Evolutionary conservation across 441 rosid species (phyloP).

Genomic region (Kokia cookei): DNA sequence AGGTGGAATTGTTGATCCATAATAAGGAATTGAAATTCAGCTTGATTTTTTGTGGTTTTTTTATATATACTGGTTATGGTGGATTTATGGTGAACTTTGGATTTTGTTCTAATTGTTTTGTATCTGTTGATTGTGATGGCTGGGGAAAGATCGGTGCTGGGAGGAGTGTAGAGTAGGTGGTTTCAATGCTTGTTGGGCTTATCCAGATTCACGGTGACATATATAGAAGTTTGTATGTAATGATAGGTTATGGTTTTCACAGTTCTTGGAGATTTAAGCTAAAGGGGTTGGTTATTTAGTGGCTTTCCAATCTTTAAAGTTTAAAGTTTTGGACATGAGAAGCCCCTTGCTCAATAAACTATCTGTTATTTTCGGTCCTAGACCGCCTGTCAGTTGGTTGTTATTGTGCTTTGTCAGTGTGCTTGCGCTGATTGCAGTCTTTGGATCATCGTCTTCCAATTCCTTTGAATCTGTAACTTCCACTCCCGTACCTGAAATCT

Average conservation of each 20-base stretch:
- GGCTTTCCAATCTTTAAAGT: conserved; percentile 18
- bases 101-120: neutral
- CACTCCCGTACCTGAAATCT: conserved; percentile 45
- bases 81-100: conserved; percentile 1
- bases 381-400: conserved; percentile 62
- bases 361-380: conserved; percentile 55
- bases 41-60: neutral
- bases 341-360: conserved; percentile 63
- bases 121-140: conserved; percentile 5
- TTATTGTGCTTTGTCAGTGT: conserved; percentile 58
- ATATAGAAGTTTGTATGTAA: conserved; percentile 25
- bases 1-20: neutral
- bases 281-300: conserved; percentile 21
- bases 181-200: conserved; percentile 29
- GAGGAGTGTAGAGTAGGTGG: conserved; percentile 10
- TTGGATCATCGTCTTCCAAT: conserved; percentile 62
- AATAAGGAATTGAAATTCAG: neutral
- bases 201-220: conserved; percentile 25
- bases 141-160: conserved; percentile 8
- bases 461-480: conserved; percentile 45
- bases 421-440: conserved; percentile 59
- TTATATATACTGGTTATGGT: conserved; percentile 7
- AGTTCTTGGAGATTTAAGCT: conserved; percentile 23
- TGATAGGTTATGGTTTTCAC: conserved; percentile 34
- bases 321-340: conserved; percentile 73